phyloP scores from a whole-genome alignment of 768 basidiomycete species.

The Fibroporia radiculosa region DNA sequence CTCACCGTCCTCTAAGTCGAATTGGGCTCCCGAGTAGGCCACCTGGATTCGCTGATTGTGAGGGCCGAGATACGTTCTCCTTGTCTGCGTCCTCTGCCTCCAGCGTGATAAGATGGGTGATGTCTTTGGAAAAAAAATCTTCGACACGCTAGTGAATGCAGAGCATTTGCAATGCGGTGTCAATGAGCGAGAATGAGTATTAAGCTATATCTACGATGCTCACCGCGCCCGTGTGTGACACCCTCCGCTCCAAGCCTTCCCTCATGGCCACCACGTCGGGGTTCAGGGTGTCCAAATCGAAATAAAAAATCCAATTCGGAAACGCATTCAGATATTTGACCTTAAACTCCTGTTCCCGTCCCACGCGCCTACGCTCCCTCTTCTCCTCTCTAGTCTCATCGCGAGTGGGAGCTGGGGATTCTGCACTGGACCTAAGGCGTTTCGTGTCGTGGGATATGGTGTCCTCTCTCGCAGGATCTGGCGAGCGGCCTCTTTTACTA shows the following conservation, averaged over 20 bases:
- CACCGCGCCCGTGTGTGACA: conserved; percentile 72
- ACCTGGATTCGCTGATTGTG: conserved; percentile 21
- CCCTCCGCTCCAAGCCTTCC: conserved; percentile 42
- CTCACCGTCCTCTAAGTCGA: conserved; percentile 51
- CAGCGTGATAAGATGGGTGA: conserved; percentile 80
- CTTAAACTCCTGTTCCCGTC: conserved; percentile 66
- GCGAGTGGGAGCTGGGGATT: conserved; percentile 11
- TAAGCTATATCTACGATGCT: conserved; percentile 24
- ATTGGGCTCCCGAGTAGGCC: conserved; percentile 53
- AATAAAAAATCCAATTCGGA: conserved; percentile 77
- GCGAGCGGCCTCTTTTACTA: conserved; percentile 43
- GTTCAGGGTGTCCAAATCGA: conserved; percentile 55
- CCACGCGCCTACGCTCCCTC: conserved; percentile 37
- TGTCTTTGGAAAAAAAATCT: conserved; percentile 77
- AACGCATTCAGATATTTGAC: conserved; percentile 82
- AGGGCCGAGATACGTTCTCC: conserved; percentile 44
- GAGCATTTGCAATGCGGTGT: not conserved
- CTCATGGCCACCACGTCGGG: conserved; percentile 29
- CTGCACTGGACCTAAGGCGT: conserved; percentile 31
- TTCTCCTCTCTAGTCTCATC: conserved; percentile 35
- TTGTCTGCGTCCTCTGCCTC: conserved; percentile 25
- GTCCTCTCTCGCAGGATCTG: conserved; percentile 34
- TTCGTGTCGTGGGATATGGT: conserved; percentile 27
- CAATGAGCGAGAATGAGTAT: not conserved
- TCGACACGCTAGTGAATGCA: conserved; percentile 56